Conservation (phyloP, 306 rosid genomes). For the Malus sylvestris region DNA sequence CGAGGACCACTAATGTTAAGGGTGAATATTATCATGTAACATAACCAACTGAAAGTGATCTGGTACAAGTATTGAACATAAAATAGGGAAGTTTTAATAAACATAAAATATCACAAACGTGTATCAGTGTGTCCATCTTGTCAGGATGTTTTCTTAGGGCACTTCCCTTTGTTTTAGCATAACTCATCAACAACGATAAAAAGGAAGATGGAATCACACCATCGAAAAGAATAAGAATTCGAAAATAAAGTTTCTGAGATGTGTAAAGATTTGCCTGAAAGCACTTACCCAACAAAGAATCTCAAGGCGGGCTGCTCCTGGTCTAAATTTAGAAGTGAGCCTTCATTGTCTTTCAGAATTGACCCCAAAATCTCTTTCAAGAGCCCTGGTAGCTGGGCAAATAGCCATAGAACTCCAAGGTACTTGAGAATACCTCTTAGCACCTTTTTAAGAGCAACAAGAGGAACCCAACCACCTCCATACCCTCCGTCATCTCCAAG, state of each 20-base stretch:
- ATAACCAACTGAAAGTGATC: neutral
- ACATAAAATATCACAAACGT: neutral
- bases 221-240: neutral
- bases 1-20: neutral
- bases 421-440: slow-evolving; percentile 95
- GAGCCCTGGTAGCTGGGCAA: slow-evolving; percentile 94
- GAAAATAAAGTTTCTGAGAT: neutral
- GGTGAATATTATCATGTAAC: neutral
- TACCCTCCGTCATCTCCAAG: slow-evolving; percentile 99
- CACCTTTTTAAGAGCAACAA: slow-evolving; percentile 96
- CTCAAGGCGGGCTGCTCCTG: slow-evolving; percentile 99
- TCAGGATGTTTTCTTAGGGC: neutral
- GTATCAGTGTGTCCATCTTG: neutral
- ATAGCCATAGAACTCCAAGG: slow-evolving; percentile 96
- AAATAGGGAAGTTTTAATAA: neutral
- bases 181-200: neutral
- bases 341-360: slow-evolving; percentile 97
- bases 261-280: neutral
- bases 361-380: slow-evolving; percentile 91
- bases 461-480: slow-evolving; percentile 99
- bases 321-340: slow-evolving; percentile 89
- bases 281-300: slow-evolving; percentile 85
- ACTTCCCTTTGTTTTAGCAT: neutral
- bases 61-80: neutral
- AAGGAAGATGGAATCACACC: neutral